Evolutionary conservation across 2,329 filamentous ascomycete species (phyloP).

Genomic region (Septoria linicola): DNA sequence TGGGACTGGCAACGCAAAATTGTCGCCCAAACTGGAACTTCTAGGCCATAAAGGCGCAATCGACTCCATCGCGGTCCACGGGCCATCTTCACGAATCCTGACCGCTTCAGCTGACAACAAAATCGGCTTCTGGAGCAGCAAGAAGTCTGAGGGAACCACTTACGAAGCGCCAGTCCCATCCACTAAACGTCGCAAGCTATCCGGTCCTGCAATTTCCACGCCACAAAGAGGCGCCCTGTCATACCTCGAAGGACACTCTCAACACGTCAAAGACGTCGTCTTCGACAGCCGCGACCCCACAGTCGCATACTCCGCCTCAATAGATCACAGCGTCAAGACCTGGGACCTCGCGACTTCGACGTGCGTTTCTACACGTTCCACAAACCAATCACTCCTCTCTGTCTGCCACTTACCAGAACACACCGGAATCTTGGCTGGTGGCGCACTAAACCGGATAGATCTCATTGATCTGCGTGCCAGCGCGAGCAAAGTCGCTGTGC

Average conservation of each 20-base stretch:
- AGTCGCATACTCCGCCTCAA: slow-evolving; percentile 86
- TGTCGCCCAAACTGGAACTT: slow-evolving; percentile 75
- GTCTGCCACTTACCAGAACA: slow-evolving; percentile 70
- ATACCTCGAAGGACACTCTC: slow-evolving; percentile 69
- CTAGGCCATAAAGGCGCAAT: slow-evolving; percentile 77
- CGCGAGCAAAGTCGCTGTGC: slow-evolving; percentile 72
- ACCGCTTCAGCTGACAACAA: slow-evolving; percentile 81
- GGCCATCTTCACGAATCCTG: slow-evolving; percentile 71
- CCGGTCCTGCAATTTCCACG: slow-evolving; percentile 45
- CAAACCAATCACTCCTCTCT: slow-evolving; percentile 78
- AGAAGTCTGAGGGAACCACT: slow-evolving; percentile 70
- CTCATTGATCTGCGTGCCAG: slow-evolving; percentile 86
- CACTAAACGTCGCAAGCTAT: slow-evolving; percentile 74
- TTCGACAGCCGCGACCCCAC: slow-evolving; percentile 85
- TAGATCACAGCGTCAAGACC: slow-evolving; percentile 87
- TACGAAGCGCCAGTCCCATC: slow-evolving; percentile 66
- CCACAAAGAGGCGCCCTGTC: slow-evolving; percentile 76
- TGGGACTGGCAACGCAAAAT: slow-evolving; percentile 49
- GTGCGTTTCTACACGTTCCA: slow-evolving; percentile 78
- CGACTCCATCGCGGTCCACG: slow-evolving; percentile 72
- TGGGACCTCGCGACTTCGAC: slow-evolving; percentile 81
- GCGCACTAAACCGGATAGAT: slow-evolving; percentile 81
- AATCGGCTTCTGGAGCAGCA: slow-evolving; percentile 85
- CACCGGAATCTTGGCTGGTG: slow-evolving; percentile 69
- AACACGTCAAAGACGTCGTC: slow-evolving; percentile 72